These are phyloP conservation scores for Papiliotrema fonsecae DNA, from an alignment of 1,284 basidiomycete genomes.

Conservation along the genomic window DNA sequence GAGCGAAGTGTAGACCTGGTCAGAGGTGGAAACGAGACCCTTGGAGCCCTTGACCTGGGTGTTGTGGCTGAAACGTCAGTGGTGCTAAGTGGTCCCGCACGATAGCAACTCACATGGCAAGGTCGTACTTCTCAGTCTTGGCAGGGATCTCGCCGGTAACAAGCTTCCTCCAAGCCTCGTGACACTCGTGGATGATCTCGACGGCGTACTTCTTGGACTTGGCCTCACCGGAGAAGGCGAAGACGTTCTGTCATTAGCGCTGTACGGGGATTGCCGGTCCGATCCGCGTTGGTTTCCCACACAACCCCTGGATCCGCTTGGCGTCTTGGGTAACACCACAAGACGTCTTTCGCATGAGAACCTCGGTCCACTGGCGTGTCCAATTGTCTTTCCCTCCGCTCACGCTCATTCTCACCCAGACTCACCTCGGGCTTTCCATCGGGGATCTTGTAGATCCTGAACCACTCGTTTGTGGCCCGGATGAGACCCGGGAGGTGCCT, in stretches of 20 bases:
- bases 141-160: conserved; percentile 70
- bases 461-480: conserved; percentile 93
- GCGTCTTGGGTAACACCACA: too few relatives aligned
- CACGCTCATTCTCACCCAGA: background rate
- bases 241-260: conserved; percentile 62
- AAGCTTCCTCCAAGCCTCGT: conserved; percentile 97
- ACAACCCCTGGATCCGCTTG: too few relatives aligned
- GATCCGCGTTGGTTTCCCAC: too few relatives aligned
- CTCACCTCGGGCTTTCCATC: conserved; percentile 88
- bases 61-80: conserved; percentile 48
- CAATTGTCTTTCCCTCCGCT: too few relatives aligned
- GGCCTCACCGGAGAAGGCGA: conserved; percentile 98
- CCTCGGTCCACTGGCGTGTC: too few relatives aligned
- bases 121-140: conserved; percentile 64
- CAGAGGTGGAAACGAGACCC: conserved; percentile 61
- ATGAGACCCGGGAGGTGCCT: conserved; percentile 94
- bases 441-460: conserved; percentile 89
- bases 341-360: too few relatives aligned
- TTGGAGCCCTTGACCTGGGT: conserved; percentile 67
- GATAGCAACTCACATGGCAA: conserved; percentile 64
- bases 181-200: conserved; percentile 97
- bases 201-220: conserved; percentile 99
- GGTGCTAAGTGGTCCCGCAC: background rate
- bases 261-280: too few relatives aligned
- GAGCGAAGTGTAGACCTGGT: conserved; percentile 62